These are phyloP conservation scores for Claviceps sp. DNA, from an alignment of 2,329 filamentous ascomycete genomes.

Conservation along the genomic window DNA sequence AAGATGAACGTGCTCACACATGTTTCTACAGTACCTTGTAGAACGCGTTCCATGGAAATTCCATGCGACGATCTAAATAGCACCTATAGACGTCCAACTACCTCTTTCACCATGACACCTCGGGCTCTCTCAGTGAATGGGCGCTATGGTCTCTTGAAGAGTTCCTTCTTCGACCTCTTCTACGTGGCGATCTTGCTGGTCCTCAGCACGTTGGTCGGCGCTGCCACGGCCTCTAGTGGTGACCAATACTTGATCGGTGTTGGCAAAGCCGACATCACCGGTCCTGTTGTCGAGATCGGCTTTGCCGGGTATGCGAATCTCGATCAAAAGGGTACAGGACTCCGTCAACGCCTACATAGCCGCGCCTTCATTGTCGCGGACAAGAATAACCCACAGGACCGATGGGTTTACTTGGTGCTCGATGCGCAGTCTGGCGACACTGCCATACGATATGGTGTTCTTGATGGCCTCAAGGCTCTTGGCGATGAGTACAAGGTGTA, in stretches of 20 bases:
- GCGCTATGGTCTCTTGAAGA: not conserved
- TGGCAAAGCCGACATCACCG: constrained; percentile 46
- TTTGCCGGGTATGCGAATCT: constrained; percentile 85
- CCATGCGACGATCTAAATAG: too few relatives aligned
- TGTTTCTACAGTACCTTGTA: too few relatives aligned
- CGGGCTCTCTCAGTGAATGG: not conserved
- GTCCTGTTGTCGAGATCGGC: constrained; percentile 79
- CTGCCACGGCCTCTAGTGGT: constrained; percentile 6
- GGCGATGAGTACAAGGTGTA: constrained; percentile 66
- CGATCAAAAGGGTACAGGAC: constrained; percentile 67
- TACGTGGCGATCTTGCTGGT: not conserved
- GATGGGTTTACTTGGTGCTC: constrained; percentile 77
- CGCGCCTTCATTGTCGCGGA: constrained; percentile 79
- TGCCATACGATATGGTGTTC: constrained; percentile 73
- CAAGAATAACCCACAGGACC: constrained; percentile 48
- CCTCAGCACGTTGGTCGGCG: constrained; percentile 1
- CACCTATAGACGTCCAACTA: not conserved
- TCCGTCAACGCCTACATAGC: constrained; percentile 79
- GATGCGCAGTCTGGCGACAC: constrained; percentile 85
- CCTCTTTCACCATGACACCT: not conserved
- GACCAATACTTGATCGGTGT: constrained; percentile 38
- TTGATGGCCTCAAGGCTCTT: constrained; percentile 56
- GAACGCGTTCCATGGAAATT: too few relatives aligned
- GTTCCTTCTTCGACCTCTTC: constrained; percentile 6
- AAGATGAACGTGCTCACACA: too few relatives aligned